Percentiles rank a stretch among this genome's conserved stretches.
phyloP scores from a whole-genome alignment of 352 stramenopile genomes.

The Globisporangium yorkense region DNA sequence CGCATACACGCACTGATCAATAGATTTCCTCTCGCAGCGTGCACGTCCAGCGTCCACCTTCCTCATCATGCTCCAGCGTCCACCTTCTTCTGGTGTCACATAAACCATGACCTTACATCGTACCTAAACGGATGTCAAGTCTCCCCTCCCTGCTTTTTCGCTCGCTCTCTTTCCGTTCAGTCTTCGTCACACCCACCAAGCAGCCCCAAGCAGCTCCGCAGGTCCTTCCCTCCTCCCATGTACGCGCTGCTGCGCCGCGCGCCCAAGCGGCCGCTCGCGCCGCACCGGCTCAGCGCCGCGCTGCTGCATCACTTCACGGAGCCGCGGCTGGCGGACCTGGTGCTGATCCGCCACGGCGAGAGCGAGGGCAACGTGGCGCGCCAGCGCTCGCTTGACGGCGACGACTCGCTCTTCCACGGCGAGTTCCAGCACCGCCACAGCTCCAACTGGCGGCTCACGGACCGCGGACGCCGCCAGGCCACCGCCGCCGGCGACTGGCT shows the following conservation, averaged over 20 bases:
- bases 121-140: no score
- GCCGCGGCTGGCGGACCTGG: slow-evolving; percentile 67
- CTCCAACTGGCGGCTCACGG: slow-evolving; percentile 84
- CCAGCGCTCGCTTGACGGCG: slow-evolving; percentile 72
- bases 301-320: slow-evolving; percentile 23
- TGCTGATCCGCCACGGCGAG: slow-evolving; percentile 87
- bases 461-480: slow-evolving; percentile 70
- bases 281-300: slow-evolving; percentile 1
- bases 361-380: slow-evolving; percentile 86
- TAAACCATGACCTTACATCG: no score
- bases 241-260: slow-evolving; percentile 16
- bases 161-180: no score
- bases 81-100: no score
- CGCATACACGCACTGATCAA: background rate
- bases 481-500: slow-evolving; percentile 77
- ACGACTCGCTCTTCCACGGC: slow-evolving; percentile 82
- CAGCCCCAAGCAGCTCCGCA: background rate
- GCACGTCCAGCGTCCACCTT: no score
- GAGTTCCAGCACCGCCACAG: slow-evolving; percentile 89
- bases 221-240: slow-evolving; percentile 1
- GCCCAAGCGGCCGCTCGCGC: slow-evolving; percentile 4
- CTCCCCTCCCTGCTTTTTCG: no score
- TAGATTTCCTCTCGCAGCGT: background rate
- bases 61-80: no score
- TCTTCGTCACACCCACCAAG: background rate